Base-by-base conservation (phyloP, 805 yeast species). In the Yamadazyma laniorum region DNA sequence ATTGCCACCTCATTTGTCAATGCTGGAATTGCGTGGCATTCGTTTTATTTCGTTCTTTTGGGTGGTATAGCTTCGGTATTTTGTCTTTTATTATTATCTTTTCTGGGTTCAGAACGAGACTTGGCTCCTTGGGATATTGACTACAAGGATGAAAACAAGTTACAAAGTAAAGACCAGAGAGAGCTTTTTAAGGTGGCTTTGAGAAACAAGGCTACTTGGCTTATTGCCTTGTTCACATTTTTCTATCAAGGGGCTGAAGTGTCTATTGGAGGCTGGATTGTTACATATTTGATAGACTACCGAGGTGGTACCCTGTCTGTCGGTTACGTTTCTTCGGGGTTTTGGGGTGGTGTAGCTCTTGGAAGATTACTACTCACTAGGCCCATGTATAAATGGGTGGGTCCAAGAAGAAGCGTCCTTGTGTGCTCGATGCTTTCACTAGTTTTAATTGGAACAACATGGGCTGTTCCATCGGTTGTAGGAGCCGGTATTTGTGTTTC, bases 171-270 rank as follows among this genome's bases (percentile, higher is more conserved):
- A 9, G 32, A 34, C 21, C 32, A 28, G 17, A 16, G 26, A 6
- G 37, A 34, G 19, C 23, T 21, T 22, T 44, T 49, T 13, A 52
- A 56, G 9, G 73, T 79, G 1, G 43, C 76, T 25, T 16, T 38
- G 22, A 62, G 53, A 47, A 48, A 65, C 56, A 43, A 59, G 42
- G 37, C 58, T 51, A 65, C 79, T 1, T 63, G 83, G 68, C 44
- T 73, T 2, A 60, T 77, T 43, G 70, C 88, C 3, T 44, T 67
- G 2, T 79, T 73, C 48, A 65, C 82, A 17, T 75, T 83, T 46
- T 66, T 77, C 36, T 82, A 84, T 50, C 75, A 81, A 47, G 91
- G 90, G 3, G 74, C 79, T 2, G 90, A 83, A 55, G 81, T 82
- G 18, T 59, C 82, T 2, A 59, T 82, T 44, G 88, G 83, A 2